A percentile compares a stretch with the other conserved stretches of the same genome.
These are phyloP conservation scores for Sphenostylis stenocarpa DNA, from an alignment of 306 rosid genomes.

Conservation along the genomic window DNA sequence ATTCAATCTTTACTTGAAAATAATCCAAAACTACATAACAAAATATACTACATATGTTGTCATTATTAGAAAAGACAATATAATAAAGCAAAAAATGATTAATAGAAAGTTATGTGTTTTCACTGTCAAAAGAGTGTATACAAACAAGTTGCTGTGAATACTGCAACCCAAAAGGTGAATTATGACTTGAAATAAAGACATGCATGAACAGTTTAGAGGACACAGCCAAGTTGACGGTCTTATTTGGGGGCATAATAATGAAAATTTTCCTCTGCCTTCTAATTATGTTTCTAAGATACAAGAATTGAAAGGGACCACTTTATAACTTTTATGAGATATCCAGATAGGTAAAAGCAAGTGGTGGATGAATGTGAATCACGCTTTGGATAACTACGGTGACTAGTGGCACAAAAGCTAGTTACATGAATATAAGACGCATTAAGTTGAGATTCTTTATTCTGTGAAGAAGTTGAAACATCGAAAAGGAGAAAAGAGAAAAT, in stretches of 20 bases:
- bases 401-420: constrained; percentile 34
- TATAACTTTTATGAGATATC: not conserved
- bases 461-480: constrained; percentile 9
- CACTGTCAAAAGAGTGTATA: not conserved
- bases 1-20: constrained; percentile 7
- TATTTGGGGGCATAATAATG: constrained; percentile 24
- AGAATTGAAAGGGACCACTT: constrained; percentile 33
- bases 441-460: constrained; percentile 14
- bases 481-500: constrained; percentile 6
- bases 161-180: constrained; percentile 13
- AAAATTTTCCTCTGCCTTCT: not conserved
- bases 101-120: not conserved
- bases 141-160: constrained; percentile 27
- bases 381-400: constrained; percentile 40
- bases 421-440: constrained; percentile 26
- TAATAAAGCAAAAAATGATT: not conserved
- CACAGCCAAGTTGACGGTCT: constrained; percentile 10
- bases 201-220: constrained; percentile 5
- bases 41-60: not conserved
- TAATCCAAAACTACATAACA: constrained; percentile 16
- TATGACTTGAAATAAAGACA: constrained; percentile 32
- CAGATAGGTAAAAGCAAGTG: constrained; percentile 30
- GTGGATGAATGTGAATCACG: constrained; percentile 23
- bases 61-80: constrained; percentile 3
- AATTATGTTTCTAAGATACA: not conserved